Percentiles rank a stretch among this genome's conserved stretches.
Conservation (phyloP, 73 alveolate species). For the Blepharisma japonicum region DNA sequence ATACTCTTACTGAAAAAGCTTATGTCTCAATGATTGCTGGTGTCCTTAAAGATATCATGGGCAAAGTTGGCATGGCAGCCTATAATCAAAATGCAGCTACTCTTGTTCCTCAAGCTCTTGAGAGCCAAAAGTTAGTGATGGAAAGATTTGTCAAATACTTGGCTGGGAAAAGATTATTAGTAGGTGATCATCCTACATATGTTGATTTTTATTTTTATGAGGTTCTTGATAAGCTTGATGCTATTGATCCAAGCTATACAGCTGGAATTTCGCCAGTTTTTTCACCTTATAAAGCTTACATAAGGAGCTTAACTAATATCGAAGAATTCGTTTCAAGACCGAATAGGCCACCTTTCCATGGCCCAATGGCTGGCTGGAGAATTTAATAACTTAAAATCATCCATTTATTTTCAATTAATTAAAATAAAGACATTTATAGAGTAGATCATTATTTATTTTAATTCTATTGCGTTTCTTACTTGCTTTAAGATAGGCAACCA, state of each 20-base stretch:
- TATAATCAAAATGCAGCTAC: slow-evolving; percentile 22
- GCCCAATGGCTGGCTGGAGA: no score
- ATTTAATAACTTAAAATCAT: no score
- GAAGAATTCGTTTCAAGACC: no score
- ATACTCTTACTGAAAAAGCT: slow-evolving; percentile 37
- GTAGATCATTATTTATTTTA: no score
- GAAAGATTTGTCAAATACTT: slow-evolving; percentile 27
- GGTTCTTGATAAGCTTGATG: slow-evolving; percentile 31
- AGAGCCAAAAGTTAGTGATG: not conserved
- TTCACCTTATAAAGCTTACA: no score
- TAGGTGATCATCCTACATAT: slow-evolving; percentile 32
- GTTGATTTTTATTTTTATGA: slow-evolving; percentile 38
- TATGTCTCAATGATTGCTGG: slow-evolving; percentile 20
- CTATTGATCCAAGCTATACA: not conserved
- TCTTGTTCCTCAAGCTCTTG: not conserved
- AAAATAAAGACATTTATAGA: no score
- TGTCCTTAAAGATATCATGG: slow-evolving; percentile 31
- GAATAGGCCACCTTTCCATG: no score
- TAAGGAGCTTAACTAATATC: no score
- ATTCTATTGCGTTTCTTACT: not conserved
- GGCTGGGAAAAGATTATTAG: slow-evolving; percentile 29
- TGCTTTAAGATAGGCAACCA: slow-evolving; percentile 1
- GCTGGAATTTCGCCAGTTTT: no score
- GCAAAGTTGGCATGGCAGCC: not conserved
- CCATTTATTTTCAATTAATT: no score